Percentiles rank a stretch among this genome's conserved stretches.
These are phyloP conservation scores for Penicillium riverlandense DNA, from an alignment of 495 filamentous ascomycete species.

Conservation along the genomic window DNA sequence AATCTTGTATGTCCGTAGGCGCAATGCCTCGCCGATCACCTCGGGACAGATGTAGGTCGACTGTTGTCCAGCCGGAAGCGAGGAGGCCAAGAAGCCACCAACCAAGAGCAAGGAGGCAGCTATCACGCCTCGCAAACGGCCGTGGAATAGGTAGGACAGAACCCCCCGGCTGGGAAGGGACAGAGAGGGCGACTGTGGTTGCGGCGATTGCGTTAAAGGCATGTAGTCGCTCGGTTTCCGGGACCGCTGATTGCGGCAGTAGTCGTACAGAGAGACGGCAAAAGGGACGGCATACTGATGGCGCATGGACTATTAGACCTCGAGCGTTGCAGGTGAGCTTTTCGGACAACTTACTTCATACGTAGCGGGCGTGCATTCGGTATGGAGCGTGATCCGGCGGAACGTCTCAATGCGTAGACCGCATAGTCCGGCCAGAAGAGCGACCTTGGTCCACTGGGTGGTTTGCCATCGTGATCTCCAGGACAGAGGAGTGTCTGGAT, in stretches of 20 bases:
- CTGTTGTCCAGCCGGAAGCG: conserved; percentile 18
- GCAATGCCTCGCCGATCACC: conserved; percentile 13
- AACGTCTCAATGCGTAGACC: conserved; percentile 34
- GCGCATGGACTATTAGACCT: background rate
- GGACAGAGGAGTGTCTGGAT: conserved; percentile 2
- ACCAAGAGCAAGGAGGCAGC: conserved; percentile 24
- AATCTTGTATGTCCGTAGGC: conserved; percentile 18
- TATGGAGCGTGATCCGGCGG: conserved; percentile 24
- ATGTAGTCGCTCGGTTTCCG: conserved; percentile 15
- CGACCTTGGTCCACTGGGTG: conserved; percentile 21
- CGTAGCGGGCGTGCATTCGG: conserved; percentile 33
- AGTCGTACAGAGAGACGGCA: conserved; percentile 37
- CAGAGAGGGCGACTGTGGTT: conserved; percentile 8
- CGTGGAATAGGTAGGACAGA: conserved; percentile 20
- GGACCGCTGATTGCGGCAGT: conserved; percentile 27
- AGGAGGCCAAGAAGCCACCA: conserved; percentile 20
- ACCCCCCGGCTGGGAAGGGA: conserved; percentile 16
- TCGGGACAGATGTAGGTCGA: conserved; percentile 45
- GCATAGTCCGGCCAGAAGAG: conserved; percentile 17
- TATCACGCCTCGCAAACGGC: conserved; percentile 24
- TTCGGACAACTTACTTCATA: conserved; percentile 27
- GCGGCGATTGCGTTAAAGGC: conserved; percentile 12
- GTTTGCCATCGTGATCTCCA: background rate
- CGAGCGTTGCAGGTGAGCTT: background rate
- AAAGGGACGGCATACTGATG: conserved; percentile 33